Evolutionary conservation across 495 filamentous ascomycete species (phyloP).

Genomic region (Cladorrhinum samala): DNA sequence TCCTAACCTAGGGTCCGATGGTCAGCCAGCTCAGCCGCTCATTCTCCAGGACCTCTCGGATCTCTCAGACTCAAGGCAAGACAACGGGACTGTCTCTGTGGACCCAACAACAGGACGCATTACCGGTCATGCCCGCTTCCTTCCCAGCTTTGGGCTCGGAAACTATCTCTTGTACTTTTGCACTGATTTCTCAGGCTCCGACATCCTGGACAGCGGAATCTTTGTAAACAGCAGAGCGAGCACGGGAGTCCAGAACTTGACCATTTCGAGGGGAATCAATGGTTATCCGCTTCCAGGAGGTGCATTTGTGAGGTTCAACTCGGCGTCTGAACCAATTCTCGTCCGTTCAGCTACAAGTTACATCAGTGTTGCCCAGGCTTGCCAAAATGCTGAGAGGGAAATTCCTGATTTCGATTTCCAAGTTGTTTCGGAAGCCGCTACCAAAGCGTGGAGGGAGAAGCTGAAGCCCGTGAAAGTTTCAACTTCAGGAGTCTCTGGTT

Average conservation of each 20-base stretch:
- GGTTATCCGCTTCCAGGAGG: conserved; percentile 62
- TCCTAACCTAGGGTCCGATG: conserved; percentile 30
- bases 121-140: conserved; percentile 58
- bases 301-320: conserved; percentile 46
- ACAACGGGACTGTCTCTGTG: conserved; percentile 54
- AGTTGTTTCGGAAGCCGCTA: conserved; percentile 44
- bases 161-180: conserved; percentile 58
- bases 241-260: conserved; percentile 46
- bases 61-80: conserved; percentile 55
- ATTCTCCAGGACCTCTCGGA: conserved; percentile 63
- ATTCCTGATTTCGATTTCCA: conserved; percentile 64
- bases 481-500: conserved; percentile 46
- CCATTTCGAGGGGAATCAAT: conserved; percentile 54
- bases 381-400: conserved; percentile 59
- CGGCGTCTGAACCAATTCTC: conserved; percentile 41
- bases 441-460: conserved; percentile 57
- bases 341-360: conserved; percentile 67
- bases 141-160: conserved; percentile 64
- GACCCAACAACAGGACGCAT: conserved; percentile 52
- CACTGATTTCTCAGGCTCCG: conserved; percentile 62
- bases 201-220: conserved; percentile 57
- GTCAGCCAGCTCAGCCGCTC: conserved; percentile 48
- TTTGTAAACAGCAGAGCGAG: conserved; percentile 56
- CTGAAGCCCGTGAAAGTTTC: conserved; percentile 54
- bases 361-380: conserved; percentile 59